Evolutionary conservation across 2,329 filamentous ascomycete species (phyloP).

Genomic region (Pseudomassariella vexata): DNA sequence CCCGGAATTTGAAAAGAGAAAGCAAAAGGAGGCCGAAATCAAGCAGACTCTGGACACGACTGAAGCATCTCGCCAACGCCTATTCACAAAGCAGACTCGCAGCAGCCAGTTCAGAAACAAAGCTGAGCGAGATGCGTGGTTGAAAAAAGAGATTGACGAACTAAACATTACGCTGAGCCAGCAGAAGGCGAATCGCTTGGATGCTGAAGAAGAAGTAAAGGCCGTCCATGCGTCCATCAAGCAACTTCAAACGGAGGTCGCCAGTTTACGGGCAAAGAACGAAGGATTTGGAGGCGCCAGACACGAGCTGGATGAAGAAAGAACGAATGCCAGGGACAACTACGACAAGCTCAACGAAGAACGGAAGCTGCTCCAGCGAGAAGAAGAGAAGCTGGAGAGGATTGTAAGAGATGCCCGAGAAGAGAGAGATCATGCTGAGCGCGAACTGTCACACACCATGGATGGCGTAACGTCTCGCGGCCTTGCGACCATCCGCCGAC

Average conservation of each 20-base stretch:
- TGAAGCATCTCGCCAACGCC: conserved; percentile 67
- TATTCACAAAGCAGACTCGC: conserved; percentile 89
- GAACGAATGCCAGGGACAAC: conserved; percentile 71
- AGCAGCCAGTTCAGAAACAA: conserved; percentile 85
- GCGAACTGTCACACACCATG: conserved; percentile 75
- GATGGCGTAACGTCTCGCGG: conserved; percentile 83
- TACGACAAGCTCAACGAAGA: conserved; percentile 79
- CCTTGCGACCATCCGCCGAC: conserved; percentile 75
- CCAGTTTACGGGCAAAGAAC: conserved; percentile 63
- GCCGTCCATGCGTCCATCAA: conserved; percentile 66
- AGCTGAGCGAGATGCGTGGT: conserved; percentile 77
- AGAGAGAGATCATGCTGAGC: conserved; percentile 73
- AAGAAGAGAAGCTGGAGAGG: conserved; percentile 81
- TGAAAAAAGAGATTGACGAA: conserved; percentile 75
- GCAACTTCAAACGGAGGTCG: conserved; percentile 66
- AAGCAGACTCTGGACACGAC: conserved; percentile 69
- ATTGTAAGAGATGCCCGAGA: conserved; percentile 69
- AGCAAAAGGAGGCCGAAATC: conserved; percentile 64
- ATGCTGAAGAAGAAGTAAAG: conserved; percentile 76
- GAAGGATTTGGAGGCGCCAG: conserved; percentile 75
- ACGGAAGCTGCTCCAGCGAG: conserved; percentile 78
- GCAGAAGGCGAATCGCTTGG: conserved; percentile 78
- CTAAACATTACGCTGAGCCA: conserved; percentile 69
- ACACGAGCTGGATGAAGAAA: conserved; percentile 64
- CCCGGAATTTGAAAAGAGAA: conserved; percentile 70